Conservation (phyloP, 2,329 filamentous ascomycete genomes). For the Pestalotiopsis sp. region DNA sequence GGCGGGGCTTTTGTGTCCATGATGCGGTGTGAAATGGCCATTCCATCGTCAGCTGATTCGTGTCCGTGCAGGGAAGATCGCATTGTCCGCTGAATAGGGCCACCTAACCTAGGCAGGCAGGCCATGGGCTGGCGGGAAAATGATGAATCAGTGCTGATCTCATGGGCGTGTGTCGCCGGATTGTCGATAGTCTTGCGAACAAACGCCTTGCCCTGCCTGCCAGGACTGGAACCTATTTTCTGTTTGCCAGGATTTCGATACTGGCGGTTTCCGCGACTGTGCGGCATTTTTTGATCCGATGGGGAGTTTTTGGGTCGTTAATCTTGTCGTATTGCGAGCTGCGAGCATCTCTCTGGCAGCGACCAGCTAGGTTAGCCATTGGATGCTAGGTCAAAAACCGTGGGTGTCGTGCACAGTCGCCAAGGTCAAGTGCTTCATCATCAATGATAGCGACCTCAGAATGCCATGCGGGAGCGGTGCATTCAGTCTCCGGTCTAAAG, state of each 20-base stretch:
- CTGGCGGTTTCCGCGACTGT: too few relatives aligned
- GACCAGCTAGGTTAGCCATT: too few relatives aligned
- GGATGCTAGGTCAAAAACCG: too few relatives aligned
- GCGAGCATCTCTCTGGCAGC: too few relatives aligned
- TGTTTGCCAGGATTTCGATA: not conserved
- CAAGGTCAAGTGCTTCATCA: too few relatives aligned
- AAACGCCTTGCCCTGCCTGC: not conserved
- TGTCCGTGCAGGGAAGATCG: slow-evolving; percentile 16
- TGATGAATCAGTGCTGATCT: not conserved
- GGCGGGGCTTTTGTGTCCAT: slow-evolving; percentile 3
- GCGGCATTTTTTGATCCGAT: too few relatives aligned
- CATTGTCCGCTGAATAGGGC: slow-evolving; percentile 14
- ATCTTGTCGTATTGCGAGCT: too few relatives aligned
- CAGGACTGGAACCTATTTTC: not conserved
- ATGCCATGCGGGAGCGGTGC: not conserved
- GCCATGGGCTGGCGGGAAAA: not conserved
- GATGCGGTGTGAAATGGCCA: slow-evolving; percentile 21
- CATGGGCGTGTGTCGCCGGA: not conserved
- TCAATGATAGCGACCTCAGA: not conserved
- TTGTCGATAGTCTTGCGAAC: not conserved
- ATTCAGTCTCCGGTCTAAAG: not conserved
- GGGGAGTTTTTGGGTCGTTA: too few relatives aligned
- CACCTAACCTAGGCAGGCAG: not conserved
- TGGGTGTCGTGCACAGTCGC: too few relatives aligned
- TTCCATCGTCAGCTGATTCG: slow-evolving; percentile 25